Percentiles rank a stretch among this genome's conserved stretches.
These are phyloP conservation scores for Pythium aquatile DNA, from an alignment of 352 stramenopile species.

Conservation along the genomic window DNA sequence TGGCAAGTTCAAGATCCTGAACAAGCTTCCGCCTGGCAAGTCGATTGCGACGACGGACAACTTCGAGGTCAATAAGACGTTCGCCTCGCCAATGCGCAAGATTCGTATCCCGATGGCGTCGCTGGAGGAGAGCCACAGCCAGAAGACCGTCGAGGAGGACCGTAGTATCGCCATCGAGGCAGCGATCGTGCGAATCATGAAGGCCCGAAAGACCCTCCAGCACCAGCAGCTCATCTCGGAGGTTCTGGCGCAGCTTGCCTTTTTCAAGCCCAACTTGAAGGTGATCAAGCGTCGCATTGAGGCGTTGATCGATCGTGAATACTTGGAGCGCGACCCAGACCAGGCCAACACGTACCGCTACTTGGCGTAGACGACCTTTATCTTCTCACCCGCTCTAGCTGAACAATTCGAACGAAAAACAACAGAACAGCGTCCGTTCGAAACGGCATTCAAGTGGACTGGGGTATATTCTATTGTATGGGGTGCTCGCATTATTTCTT, in stretches of 20 bases:
- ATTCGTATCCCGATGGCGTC: constrained; percentile 99
- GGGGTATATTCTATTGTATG: constrained; percentile 19
- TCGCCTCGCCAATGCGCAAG: constrained; percentile 96
- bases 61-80: constrained; percentile 95
- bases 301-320: constrained; percentile 97
- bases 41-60: constrained; percentile 94
- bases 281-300: constrained; percentile 98
- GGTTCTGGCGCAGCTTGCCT: constrained; percentile 96
- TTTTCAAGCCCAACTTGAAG: constrained; percentile 98
- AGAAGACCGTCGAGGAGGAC: constrained; percentile 97
- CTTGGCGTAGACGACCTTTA: constrained; percentile 63
- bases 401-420: constrained; percentile 6
- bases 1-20: constrained; percentile 98
- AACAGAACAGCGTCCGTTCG: constrained; percentile 1
- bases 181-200: constrained; percentile 99
- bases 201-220: constrained; percentile 96
- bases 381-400: not conserved
- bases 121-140: constrained; percentile 97
- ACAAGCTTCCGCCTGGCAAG: constrained; percentile 91
- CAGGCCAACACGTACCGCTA: constrained; percentile 96
- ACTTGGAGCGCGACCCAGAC: constrained; percentile 96
- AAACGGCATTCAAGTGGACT: constrained; percentile 13
- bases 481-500: constrained; percentile 50
- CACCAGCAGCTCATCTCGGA: constrained; percentile 99
- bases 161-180: constrained; percentile 98